Evolutionary conservation across 352 stramenopile species (phyloP).

Genomic region (Globisporangium orthogonon): DNA sequence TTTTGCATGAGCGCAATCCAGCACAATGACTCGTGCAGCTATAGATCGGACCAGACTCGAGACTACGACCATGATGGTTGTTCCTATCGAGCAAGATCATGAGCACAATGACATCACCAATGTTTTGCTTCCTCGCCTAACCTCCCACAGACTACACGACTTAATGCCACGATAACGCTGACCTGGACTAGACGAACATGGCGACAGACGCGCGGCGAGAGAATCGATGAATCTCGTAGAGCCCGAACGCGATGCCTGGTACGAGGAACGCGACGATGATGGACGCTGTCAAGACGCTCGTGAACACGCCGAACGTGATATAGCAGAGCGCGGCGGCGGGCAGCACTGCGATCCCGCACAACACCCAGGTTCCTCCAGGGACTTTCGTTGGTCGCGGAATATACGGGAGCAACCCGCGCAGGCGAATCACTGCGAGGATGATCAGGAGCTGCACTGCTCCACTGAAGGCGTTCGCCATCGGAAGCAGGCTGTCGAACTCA

Average conservation of each 20-base stretch:
- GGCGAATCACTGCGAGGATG: conserved; percentile 78
- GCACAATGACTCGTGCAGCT: no score
- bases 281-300: conserved; percentile 4
- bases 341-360: conserved; percentile 16
- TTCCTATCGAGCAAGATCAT: no score
- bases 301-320: conserved; percentile 10
- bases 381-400: conserved; percentile 33
- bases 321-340: conserved; percentile 13
- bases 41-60: no score
- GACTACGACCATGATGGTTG: no score
- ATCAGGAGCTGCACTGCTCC: conserved; percentile 68
- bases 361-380: conserved; percentile 16
- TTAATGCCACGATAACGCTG: no score
- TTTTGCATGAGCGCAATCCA: no score
- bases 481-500: conserved; percentile 50
- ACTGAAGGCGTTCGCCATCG: conserved; percentile 85
- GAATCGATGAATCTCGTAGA: no score
- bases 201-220: no score
- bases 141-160: no score
- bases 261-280: conserved; percentile 10
- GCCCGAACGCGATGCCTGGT: conserved; percentile 7
- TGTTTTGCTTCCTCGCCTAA: no score
- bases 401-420: conserved; percentile 48
- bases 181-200: no score
- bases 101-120: no score